phyloP scores from a whole-genome alignment of 495 filamentous ascomycete species.

The Hypoxylon intermedium region DNA sequence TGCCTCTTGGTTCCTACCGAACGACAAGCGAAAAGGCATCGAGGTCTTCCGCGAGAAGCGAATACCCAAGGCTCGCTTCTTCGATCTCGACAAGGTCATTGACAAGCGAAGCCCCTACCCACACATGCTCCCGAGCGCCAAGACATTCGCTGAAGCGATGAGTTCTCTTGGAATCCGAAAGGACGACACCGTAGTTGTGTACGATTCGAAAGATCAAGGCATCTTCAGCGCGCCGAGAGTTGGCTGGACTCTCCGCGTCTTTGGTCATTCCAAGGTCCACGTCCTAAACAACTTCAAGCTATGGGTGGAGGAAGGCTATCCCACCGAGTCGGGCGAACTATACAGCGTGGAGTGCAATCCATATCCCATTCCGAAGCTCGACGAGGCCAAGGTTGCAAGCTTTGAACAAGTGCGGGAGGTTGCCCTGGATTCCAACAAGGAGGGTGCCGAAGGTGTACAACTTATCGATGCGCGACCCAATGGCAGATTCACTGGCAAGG shows the following conservation, averaged over 20 bases:
- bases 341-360: slow-evolving; percentile 64
- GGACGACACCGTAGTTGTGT: slow-evolving; percentile 91
- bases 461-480: slow-evolving; percentile 86
- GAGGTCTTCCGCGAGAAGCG: slow-evolving; percentile 76
- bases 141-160: slow-evolving; percentile 87
- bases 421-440: slow-evolving; percentile 75
- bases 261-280: slow-evolving; percentile 90
- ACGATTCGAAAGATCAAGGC: slow-evolving; percentile 85
- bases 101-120: slow-evolving; percentile 88
- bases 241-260: slow-evolving; percentile 88
- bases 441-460: slow-evolving; percentile 80
- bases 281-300: slow-evolving; percentile 91
- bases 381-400: slow-evolving; percentile 56
- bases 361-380: slow-evolving; percentile 60
- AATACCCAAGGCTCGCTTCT: slow-evolving; percentile 91
- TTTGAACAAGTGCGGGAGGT: slow-evolving; percentile 84
- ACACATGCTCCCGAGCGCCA: slow-evolving; percentile 89
- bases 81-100: slow-evolving; percentile 89
- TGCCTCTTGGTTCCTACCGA: slow-evolving; percentile 95
- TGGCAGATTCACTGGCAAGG: slow-evolving; percentile 81
- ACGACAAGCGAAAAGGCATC: slow-evolving; percentile 79
- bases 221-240: slow-evolving; percentile 94
- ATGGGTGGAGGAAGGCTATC: slow-evolving; percentile 83
- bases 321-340: slow-evolving; percentile 78
- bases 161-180: slow-evolving; percentile 79